These are phyloP conservation scores for Agroathelia rolfsii DNA, from an alignment of 1,284 basidiomycete species.

Conservation along the genomic window DNA sequence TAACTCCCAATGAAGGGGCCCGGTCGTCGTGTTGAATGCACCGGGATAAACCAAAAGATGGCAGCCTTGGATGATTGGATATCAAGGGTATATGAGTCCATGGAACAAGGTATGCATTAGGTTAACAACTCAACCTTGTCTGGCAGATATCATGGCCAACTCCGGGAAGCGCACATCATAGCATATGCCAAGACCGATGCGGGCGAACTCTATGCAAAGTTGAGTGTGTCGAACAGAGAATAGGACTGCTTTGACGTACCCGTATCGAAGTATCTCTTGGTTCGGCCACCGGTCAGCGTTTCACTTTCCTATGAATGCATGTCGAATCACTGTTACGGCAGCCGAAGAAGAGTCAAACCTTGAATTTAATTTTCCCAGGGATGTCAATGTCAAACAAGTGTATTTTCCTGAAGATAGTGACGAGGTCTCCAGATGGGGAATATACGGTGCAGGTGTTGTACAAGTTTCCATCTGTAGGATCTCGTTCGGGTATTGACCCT, in stretches of 20 bases:
- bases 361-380: conserved; percentile 93
- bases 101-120: neutral
- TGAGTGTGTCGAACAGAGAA: neutral
- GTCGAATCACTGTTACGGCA: conserved; percentile 3
- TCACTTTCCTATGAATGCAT: conserved; percentile 74
- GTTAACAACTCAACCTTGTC: conserved; percentile 56
- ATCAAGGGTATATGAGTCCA: conserved; percentile 1
- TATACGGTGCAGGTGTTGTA: conserved; percentile 93
- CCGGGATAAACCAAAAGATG: conserved; percentile 87
- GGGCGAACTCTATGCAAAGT: conserved; percentile 65
- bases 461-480: conserved; percentile 52
- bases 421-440: conserved; percentile 75
- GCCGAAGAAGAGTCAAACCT: conserved; percentile 42
- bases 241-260: conserved; percentile 32
- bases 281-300: conserved; percentile 75
- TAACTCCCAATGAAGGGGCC: conserved; percentile 94
- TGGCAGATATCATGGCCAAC: conserved; percentile 83
- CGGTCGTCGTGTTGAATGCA: conserved; percentile 88
- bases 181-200: conserved; percentile 86
- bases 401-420: conserved; percentile 87
- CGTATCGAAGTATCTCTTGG: conserved; percentile 81
- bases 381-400: conserved; percentile 99
- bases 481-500: conserved; percentile 88
- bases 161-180: conserved; percentile 95
- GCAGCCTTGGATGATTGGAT: conserved; percentile 70